Base-by-base conservation (phyloP, 2,329 filamentous ascomycete species). In the Microthyrium microscopicum region DNA sequence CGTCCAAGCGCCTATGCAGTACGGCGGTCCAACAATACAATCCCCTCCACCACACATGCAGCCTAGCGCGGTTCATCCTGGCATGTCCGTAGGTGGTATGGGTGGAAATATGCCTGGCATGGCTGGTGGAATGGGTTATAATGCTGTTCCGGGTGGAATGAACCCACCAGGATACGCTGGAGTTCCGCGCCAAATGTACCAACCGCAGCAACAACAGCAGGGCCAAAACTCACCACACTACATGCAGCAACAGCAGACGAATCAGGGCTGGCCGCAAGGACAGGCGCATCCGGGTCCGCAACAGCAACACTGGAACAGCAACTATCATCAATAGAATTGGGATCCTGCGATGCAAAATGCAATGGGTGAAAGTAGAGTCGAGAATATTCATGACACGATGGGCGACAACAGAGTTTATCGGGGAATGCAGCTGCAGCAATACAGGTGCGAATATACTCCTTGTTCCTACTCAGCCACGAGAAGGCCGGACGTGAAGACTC, bases 191-290 rank as follows among this genome's bases (percentile, higher is more conserved):
- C 58, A 62, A 37, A 36, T 37, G 33, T 66, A 66, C 42, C 60
- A 64, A 40, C 57, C n/a, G n/a, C n/a, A n/a, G n/a, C n/a, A n/a
- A n/a, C n/a, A n/a, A n/a, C n/a, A n/a, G n/a, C n/a, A 57, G 19
- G 60, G 54, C 40, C 58, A 58, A 8, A 61, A 52, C 30, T 58
- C 62, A 29, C 55, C 57, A 33, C 56, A 58, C 26, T 63, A 56
- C 46, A 57, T 61, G 47, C 54, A 57, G 29, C 56, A 56, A n/a
- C n/a, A n/a, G n/a, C n/a, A n/a, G n/a, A n/a, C n/a, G n/a, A 64
- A 66, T 61, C 61, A 61, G 41, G 59, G 60, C 26, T 66, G 61
- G 62, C 52, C 60, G 37, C 52, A 53, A 37, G 45, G 48, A 26
- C 56, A 55, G 44, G 50, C 56, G 36, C 57, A 58, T 44, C 54